Base-by-base conservation (phyloP, 1,284 basidiomycete genomes). In the Takashimella koratensis region DNA sequence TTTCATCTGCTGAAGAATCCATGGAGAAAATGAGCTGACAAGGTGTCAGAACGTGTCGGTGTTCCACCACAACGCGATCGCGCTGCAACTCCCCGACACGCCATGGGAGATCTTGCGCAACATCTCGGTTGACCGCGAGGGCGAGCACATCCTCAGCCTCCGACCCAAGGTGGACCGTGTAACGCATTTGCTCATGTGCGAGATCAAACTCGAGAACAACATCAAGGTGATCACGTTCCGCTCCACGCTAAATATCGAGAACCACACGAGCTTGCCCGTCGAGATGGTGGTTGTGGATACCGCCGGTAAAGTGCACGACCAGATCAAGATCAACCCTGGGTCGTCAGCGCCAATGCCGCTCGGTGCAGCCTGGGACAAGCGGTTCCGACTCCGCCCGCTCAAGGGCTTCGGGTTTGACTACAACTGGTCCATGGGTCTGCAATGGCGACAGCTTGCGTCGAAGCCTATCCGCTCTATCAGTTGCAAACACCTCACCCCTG, bases 171-270 rank as follows among this genome's bases (percentile, higher is more conserved):
- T 82, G 24, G 78, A 82, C 78, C 87, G 87, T 70, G 85, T 89
- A 54, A 82, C 84, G 3, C 86, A 90, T 70, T 87, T 93, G 40
- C 74, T 99, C 42, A 81, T 96, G 21, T 96, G 90, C 72, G 94
- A 97, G 63, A 86, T 98, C 59, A 86, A 84, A 62, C 85, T 98
- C 25, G 83, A 90, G 67, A 86, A 96, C 71, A 98, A 94, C 67
- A 87, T 96, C 73, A 99, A 99, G 79, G 78, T 96, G 57, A 90
- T 98, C 59, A 98, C 92, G 1, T 83, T 99, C 64, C 83, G 94
- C 40, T 98, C 96, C 0, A 92, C 91, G 0, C 94, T 96, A 74
- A 86, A 89, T 66, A 81, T 99, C 49, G 88, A 94, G 74, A 99
- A 99, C 74, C 78, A 86, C 57, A 96, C 95, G 0, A 80, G 95